These are phyloP conservation scores for Phlegmacium glaucopus DNA, from an alignment of 768 basidiomycete species.

Conservation along the genomic window DNA sequence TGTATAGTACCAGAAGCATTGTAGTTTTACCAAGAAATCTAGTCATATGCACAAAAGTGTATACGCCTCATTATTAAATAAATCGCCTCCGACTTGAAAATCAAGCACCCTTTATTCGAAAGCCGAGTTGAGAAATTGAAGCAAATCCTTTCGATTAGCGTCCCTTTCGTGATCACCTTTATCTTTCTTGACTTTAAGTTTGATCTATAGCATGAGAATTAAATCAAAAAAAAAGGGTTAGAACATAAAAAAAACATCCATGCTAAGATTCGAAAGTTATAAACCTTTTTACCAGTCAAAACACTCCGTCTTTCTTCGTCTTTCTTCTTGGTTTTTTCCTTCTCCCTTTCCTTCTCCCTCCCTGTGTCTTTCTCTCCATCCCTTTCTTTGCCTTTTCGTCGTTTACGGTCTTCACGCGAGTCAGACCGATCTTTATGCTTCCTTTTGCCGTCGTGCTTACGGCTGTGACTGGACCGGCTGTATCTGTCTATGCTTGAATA, in stretches of 20 bases:
- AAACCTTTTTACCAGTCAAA: slow-evolving; percentile 60
- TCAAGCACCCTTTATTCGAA: slow-evolving; percentile 25
- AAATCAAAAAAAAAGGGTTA: slow-evolving; percentile 1
- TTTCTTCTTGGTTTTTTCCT: slow-evolving; percentile 28
- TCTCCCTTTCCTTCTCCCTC: slow-evolving; percentile 32
- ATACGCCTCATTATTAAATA: too few species aligned
- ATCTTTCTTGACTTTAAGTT: slow-evolving; percentile 60
- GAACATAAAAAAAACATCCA: neutral
- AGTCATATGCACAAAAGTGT: too few species aligned
- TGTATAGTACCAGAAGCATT: too few species aligned
- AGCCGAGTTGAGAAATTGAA: slow-evolving; percentile 56
- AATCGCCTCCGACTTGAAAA: neutral
- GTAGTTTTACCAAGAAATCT: too few species aligned
- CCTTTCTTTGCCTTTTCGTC: slow-evolving; percentile 35
- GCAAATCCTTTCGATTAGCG: slow-evolving; percentile 48
- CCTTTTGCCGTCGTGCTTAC: slow-evolving; percentile 9
- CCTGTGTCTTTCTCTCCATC: slow-evolving; percentile 27
- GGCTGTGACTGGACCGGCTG: neutral
- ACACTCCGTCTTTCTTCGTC: slow-evolving; percentile 51
- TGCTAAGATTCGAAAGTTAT: too few species aligned
- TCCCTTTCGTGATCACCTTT: slow-evolving; percentile 54
- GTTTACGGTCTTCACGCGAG: slow-evolving; percentile 20
- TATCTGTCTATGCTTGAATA: too few species aligned
- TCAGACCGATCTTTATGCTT: slow-evolving; percentile 15
- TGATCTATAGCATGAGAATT: slow-evolving; percentile 39